phyloP scores from a whole-genome alignment of 352 stramenopile genomes.

The Globisporangium polare region DNA sequence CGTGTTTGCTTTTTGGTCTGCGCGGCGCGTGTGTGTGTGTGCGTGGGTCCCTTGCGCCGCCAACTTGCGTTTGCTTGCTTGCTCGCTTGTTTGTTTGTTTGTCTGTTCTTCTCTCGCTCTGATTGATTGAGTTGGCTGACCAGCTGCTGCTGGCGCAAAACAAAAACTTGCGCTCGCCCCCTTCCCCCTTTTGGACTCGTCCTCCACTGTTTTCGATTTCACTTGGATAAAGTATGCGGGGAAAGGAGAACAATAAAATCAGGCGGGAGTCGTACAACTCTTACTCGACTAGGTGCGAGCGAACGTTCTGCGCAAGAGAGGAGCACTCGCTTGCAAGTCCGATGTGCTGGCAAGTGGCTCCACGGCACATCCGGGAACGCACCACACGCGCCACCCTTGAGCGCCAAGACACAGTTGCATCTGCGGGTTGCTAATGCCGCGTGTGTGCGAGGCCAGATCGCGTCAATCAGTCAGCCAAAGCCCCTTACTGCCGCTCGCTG shows the following conservation, averaged over 20 bases:
- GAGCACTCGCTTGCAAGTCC: background rate
- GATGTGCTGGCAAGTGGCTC: background rate
- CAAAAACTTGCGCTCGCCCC: background rate
- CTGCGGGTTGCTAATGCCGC: too few species aligned
- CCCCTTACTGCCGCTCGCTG: background rate
- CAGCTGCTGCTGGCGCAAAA: conserved; percentile 3
- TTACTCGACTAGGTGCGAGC: background rate
- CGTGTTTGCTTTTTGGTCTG: background rate
- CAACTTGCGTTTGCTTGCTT: background rate
- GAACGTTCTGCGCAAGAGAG: background rate
- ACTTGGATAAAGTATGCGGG: conserved; percentile 4
- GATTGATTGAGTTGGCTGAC: conserved; percentile 3
- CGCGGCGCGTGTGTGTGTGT: too few species aligned
- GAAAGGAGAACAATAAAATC: background rate
- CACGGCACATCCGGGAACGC: too few species aligned
- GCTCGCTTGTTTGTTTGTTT: background rate
- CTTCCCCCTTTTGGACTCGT: background rate
- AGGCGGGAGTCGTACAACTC: background rate
- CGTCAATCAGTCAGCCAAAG: background rate
- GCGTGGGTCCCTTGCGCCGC: background rate
- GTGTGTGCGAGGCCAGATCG: too few species aligned
- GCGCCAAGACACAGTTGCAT: too few species aligned
- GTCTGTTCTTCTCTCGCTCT: conserved; percentile 3
- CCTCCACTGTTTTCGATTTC: background rate
- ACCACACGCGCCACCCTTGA: too few species aligned